Evolutionary conservation across 768 basidiomycete genomes (phyloP), one percentile per base, ranked within the genome.

Genomic region (Vararia minispora): DNA sequence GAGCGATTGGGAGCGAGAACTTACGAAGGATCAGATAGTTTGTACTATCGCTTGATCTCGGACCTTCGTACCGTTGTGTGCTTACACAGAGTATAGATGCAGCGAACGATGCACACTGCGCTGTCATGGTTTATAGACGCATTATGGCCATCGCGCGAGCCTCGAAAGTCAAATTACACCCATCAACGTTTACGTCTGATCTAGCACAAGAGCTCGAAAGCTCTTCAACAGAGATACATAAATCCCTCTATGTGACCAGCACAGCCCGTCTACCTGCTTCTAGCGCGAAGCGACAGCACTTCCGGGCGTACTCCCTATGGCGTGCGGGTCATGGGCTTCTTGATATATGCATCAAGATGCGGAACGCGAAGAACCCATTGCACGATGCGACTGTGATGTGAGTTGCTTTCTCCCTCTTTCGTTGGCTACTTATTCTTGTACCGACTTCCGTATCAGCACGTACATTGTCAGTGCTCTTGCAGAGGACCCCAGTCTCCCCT

Each of bases 61-160:
- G 23, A 5, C 14, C 14, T 32, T 16, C 10, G 2, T 27, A 13
- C 16, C 16, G 28, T 21, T 12, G 20, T 5, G 30, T 30, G 5
- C 6, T 24, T 12, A 4, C 28, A 10, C 32, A 23, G 11, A 18
- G 4, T 20, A 3, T 29, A 71, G 70, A 73, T 42, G 71, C 71
- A 2, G 70, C 71, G 0, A 72, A 72, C 43, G 71, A 72, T 40
- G 67, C 63, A 29, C 61, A 72, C 41, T 66, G 61, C 29, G 66
- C 63, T 4, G 51, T 73, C 11, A 57, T 61, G 50, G 63, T 71
- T 14, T 66, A 68, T 47, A 56, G 59, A 14, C 52, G 43, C 27
- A 36, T 73, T n/a, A 33, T 57, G 17, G 47, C 40, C 3, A 58
- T 63, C 4, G 65, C 65, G 32, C 42, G 13, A 37, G 48, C 13